Percentiles rank a stretch among this genome's conserved stretches.
phyloP scores from a whole-genome alignment of 129 eudicot genomes.

The Centrapalus pauciflorus region DNA sequence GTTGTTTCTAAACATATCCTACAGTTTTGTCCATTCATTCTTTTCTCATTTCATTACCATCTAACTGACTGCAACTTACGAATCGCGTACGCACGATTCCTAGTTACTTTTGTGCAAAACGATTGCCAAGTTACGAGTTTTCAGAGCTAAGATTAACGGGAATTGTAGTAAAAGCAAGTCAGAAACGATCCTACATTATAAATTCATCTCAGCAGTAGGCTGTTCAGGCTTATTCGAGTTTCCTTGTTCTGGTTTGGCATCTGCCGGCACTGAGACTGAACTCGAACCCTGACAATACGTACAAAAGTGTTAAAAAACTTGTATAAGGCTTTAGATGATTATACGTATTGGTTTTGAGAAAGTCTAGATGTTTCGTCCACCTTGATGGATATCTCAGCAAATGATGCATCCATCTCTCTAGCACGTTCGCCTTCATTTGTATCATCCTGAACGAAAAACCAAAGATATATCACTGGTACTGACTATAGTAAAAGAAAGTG shows the following conservation, averaged over 20 bases:
- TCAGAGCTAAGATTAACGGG: too few relatives aligned
- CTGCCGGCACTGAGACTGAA: constrained; percentile 25
- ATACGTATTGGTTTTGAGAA: not conserved
- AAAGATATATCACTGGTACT: too few relatives aligned
- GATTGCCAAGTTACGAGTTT: too few relatives aligned
- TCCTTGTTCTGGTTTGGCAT: constrained; percentile 49
- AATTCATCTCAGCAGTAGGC: constrained; percentile 34
- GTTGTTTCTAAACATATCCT: too few relatives aligned
- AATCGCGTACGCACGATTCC: too few relatives aligned
- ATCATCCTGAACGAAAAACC: constrained; percentile 43
- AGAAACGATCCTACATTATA: not conserved
- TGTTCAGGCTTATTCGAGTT: constrained; percentile 48
- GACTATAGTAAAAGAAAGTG: too few relatives aligned
- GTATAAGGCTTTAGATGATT: not conserved
- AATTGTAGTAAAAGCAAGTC: too few relatives aligned
- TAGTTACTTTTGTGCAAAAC: too few relatives aligned
- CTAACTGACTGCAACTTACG: too few relatives aligned
- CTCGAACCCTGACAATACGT: constrained; percentile 38
- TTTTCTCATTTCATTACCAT: too few relatives aligned
- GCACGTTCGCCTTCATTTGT: constrained; percentile 33
- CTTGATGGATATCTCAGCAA: constrained; percentile 45
- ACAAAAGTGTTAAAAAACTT: not conserved
- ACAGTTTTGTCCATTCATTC: too few relatives aligned
- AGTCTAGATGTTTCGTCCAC: constrained; percentile 30
- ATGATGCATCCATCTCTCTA: constrained; percentile 44